These are phyloP conservation scores for Fusarium globosum DNA, from an alignment of 2,329 filamentous ascomycete species.

Conservation along the genomic window DNA sequence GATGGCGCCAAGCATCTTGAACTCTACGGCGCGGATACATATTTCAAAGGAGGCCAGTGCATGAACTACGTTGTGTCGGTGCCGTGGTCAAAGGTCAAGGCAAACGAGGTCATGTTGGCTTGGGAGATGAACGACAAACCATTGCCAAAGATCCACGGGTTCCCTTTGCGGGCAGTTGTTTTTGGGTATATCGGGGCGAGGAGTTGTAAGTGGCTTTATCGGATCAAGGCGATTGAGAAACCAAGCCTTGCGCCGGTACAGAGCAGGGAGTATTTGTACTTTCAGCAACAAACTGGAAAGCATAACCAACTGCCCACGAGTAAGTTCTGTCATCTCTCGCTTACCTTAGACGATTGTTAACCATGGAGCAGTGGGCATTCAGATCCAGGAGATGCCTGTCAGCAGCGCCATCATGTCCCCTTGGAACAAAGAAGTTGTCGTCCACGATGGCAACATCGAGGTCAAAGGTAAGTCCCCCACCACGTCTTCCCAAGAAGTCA, in stretches of 20 bases:
- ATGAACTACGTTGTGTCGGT: slow-evolving; percentile 77
- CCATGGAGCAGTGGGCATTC: slow-evolving; percentile 60
- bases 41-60: slow-evolving; percentile 74
- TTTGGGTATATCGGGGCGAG: slow-evolving; percentile 75
- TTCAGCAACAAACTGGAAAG: slow-evolving; percentile 74
- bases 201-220: slow-evolving; percentile 71
- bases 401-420: slow-evolving; percentile 74
- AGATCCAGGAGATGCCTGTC: slow-evolving; percentile 79
- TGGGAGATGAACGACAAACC: slow-evolving; percentile 78
- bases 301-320: slow-evolving; percentile 70
- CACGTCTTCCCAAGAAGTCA: rapidly evolving
- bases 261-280: slow-evolving; percentile 74
- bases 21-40: slow-evolving; percentile 76
- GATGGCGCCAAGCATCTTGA: slow-evolving; percentile 70
- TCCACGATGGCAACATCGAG: slow-evolving; percentile 69
- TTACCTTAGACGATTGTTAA: too few relatives aligned
- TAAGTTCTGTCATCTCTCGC: background rate
- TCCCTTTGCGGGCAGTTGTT: slow-evolving; percentile 71
- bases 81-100: slow-evolving; percentile 74
- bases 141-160: slow-evolving; percentile 73
- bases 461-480: background rate
- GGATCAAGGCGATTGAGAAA: slow-evolving; percentile 68
- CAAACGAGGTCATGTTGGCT: slow-evolving; percentile 72
- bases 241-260: slow-evolving; percentile 71
- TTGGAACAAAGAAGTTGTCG: slow-evolving; percentile 66